Percentiles rank a stretch among this genome's conserved stretches.
Conservation (phyloP, 371 early-diverging fungal species). For the Mucor lusitanicus region DNA sequence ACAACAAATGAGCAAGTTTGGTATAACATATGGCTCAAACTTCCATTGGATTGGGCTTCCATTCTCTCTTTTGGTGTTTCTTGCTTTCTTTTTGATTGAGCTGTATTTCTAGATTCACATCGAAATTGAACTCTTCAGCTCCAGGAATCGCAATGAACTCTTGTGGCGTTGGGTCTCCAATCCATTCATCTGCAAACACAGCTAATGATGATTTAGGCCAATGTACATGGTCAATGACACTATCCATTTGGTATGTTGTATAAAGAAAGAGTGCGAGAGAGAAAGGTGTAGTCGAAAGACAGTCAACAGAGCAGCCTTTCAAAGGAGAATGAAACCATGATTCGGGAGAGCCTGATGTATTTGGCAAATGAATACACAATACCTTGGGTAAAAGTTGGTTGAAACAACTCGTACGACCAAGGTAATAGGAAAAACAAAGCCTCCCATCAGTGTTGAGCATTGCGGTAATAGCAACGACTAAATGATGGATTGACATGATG, state of each 20-base stretch:
- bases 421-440: no score
- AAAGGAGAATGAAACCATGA: no score
- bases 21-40: not conserved
- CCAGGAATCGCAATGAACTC: not conserved
- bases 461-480: no score
- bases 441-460: no score
- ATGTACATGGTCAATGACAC: slow-evolving; percentile 8
- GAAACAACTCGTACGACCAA: no score
- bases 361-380: no score
- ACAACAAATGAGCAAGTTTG: no score
- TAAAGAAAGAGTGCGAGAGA: not conserved
- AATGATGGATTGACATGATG: no score
- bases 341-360: no score
- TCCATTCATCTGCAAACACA: slow-evolving; percentile 3
- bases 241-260: slow-evolving; percentile 13
- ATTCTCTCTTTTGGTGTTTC: not conserved
- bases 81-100: not conserved
- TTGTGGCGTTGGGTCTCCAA: not conserved
- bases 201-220: slow-evolving; percentile 14
- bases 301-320: no score
- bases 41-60: slow-evolving; percentile 12
- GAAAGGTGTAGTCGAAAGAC: no score
- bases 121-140: not conserved
- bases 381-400: no score
- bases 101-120: not conserved